Percentiles rank a stretch among this genome's conserved stretches.
Evolutionary conservation across 345 rosid genomes (phyloP).

Genomic region (Nasturtium officinale): DNA sequence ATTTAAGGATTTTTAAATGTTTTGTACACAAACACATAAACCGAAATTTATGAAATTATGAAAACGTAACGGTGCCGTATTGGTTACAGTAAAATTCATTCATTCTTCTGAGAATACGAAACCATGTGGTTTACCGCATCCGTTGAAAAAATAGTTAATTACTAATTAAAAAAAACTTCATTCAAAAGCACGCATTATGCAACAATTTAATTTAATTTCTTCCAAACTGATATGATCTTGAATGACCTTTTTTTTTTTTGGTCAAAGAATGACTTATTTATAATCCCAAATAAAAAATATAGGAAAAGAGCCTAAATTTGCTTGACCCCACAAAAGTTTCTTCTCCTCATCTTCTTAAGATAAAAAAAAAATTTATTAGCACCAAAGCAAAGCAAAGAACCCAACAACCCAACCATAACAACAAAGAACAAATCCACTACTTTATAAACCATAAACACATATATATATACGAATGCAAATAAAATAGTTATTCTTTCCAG

Average conservation of each 20-base stretch:
- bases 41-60: background rate
- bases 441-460: constrained; percentile 9
- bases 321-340: constrained; percentile 12
- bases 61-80: background rate
- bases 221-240: background rate
- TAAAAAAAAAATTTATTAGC: constrained; percentile 7
- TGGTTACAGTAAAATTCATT: background rate
- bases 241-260: too few species aligned
- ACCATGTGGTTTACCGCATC: background rate
- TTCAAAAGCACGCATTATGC: background rate
- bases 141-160: background rate
- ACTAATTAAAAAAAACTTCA: background rate
- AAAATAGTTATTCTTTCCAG: background rate
- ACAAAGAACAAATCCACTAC: constrained; percentile 39
- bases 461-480: background rate
- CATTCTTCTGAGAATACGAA: background rate
- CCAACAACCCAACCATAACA: constrained; percentile 43
- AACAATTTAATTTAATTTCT: background rate
- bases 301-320: background rate
- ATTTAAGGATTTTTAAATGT: too few species aligned
- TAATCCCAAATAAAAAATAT: background rate
- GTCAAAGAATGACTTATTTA: too few species aligned
- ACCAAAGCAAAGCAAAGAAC: constrained; percentile 45
- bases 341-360: constrained; percentile 20
- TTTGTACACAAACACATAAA: too few species aligned